Evolutionary conservation across 129 eudicot species (phyloP).

Genomic region (Scalesia atractyloides): DNA sequence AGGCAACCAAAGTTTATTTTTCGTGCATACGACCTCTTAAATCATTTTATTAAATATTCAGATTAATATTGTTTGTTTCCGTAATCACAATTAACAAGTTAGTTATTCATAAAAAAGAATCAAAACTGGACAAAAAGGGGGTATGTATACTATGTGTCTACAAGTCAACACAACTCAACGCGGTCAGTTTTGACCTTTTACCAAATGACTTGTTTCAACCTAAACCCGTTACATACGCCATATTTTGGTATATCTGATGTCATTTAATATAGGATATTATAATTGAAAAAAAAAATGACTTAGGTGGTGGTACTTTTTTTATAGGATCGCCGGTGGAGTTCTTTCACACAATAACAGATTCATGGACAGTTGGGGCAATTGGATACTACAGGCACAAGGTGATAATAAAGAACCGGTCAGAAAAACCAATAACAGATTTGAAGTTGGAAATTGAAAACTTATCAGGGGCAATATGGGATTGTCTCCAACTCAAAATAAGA

Average conservation of each 20-base stretch:
- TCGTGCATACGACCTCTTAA: background rate
- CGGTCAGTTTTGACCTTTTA: background rate
- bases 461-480: constrained; percentile 74
- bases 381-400: constrained; percentile 80
- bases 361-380: constrained; percentile 69
- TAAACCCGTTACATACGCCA: background rate
- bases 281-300: constrained; percentile 11
- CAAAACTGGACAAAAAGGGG: background rate
- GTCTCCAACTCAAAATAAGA: constrained; percentile 55
- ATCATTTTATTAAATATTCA: background rate
- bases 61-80: background rate
- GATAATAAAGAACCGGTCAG: constrained; percentile 71
- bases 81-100: background rate
- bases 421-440: constrained; percentile 57
- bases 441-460: constrained; percentile 70
- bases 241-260: background rate
- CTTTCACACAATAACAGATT: constrained; percentile 70
- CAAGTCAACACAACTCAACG: background rate
- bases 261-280: background rate
- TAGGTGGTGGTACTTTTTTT: background rate
- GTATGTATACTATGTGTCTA: background rate
- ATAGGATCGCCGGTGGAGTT: constrained; percentile 62
- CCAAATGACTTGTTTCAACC: background rate
- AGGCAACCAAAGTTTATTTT: background rate
- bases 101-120: background rate